Percentiles rank a stretch among this genome's conserved stretches.
These are phyloP conservation scores for Juncus inflexus DNA, from an alignment of 176 grass and related monocot species.

Conservation along the genomic window DNA sequence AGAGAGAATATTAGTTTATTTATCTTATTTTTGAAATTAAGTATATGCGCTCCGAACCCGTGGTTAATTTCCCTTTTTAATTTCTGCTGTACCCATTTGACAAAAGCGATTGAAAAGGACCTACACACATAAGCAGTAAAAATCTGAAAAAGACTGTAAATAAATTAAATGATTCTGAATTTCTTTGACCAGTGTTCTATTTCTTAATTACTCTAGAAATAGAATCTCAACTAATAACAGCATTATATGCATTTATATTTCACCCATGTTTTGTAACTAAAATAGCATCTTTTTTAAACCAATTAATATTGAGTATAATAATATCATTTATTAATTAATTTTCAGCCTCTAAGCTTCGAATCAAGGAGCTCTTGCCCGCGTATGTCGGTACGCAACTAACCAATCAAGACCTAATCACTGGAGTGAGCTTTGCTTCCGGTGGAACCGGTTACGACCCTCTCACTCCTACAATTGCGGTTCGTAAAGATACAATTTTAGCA, in stretches of 20 bases:
- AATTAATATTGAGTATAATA: no score
- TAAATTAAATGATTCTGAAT: not conserved
- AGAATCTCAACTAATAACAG: not conserved
- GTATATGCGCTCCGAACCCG: no score
- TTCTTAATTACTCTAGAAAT: no score
- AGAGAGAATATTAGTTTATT: no score
- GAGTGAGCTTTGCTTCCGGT: conserved; percentile 79
- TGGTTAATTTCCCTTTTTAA: no score
- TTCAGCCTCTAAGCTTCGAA: conserved; percentile 45
- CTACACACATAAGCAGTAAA: not conserved
- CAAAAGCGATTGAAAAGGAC: conserved; percentile 3
- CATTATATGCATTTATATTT: conserved; percentile 6
- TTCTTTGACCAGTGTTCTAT: no score
- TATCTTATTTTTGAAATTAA: no score
- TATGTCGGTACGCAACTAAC: conserved; percentile 45
- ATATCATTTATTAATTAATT: not conserved
- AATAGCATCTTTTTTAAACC: no score
- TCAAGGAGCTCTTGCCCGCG: conserved; percentile 63
- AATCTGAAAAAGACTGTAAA: not conserved
- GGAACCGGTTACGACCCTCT: conserved; percentile 69
- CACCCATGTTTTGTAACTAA: not conserved
- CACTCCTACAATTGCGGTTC: conserved; percentile 35
- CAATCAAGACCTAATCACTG: conserved; percentile 43
- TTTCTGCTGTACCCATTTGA: not conserved
- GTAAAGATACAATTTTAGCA: not conserved